These are phyloP conservation scores for Pseudocercospora crystallina DNA, from an alignment of 2,329 filamentous ascomycete species.

Conservation along the genomic window DNA sequence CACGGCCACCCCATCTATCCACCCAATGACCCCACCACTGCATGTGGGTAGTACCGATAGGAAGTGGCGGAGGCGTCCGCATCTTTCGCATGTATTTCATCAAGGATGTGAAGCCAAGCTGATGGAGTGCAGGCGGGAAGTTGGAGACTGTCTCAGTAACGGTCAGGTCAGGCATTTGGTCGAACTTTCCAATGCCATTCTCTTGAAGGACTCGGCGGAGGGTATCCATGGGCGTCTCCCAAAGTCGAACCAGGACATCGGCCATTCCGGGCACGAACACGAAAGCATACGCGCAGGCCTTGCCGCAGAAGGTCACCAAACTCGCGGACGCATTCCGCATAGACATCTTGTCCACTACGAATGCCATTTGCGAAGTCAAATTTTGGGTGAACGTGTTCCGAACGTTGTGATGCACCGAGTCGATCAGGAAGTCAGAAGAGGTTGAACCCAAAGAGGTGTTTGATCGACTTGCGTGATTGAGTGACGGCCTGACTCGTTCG, in stretches of 20 bases:
- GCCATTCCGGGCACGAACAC: slow-evolving; percentile 87
- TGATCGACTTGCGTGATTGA: slow-evolving; percentile 51
- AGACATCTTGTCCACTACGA: slow-evolving; percentile 88
- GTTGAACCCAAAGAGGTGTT: slow-evolving; percentile 55
- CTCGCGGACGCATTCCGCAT: slow-evolving; percentile 67
- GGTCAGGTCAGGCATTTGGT: slow-evolving; percentile 46
- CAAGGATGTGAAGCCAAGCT: slow-evolving; percentile 63
- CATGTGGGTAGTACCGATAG: slow-evolving; percentile 69
- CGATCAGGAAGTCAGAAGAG: slow-evolving; percentile 66
- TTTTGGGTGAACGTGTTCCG: slow-evolving; percentile 84
- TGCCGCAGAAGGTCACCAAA: slow-evolving; percentile 79
- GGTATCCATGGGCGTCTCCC: slow-evolving; percentile 68
- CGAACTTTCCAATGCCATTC: slow-evolving; percentile 61
- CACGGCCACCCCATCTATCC: slow-evolving; percentile 79
- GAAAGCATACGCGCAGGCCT: slow-evolving; percentile 88
- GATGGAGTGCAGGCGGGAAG: slow-evolving; percentile 67
- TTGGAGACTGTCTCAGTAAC: slow-evolving; percentile 62
- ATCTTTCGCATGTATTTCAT: slow-evolving; percentile 60
- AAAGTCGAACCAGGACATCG: slow-evolving; percentile 78
- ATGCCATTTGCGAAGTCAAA: slow-evolving; percentile 76
- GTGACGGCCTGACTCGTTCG: slow-evolving; percentile 51
- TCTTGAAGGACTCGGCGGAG: slow-evolving; percentile 72
- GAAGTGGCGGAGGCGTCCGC: slow-evolving; percentile 63
- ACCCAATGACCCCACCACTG: slow-evolving; percentile 84
- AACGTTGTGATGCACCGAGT: slow-evolving; percentile 84